Evolutionary conservation across 2,329 filamentous ascomycete genomes (phyloP).

Genomic region (Cercospora citrullina): DNA sequence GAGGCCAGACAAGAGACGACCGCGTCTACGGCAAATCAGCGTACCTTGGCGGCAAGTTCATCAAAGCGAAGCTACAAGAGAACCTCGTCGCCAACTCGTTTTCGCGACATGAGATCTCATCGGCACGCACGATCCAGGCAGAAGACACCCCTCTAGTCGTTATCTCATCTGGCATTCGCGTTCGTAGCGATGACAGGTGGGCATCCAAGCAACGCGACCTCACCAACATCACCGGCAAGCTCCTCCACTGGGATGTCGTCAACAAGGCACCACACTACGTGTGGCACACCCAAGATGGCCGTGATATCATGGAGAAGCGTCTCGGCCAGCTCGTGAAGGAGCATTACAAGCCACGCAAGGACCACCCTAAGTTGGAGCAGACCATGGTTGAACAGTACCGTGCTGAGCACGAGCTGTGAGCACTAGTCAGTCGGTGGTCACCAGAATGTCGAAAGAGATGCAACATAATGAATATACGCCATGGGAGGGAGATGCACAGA

Average conservation of each 20-base stretch:
- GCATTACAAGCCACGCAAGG: conserved; percentile 20
- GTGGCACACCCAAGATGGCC: conserved; percentile 74
- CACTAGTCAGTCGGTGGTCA: not conserved
- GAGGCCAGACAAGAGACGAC: conserved; percentile 76
- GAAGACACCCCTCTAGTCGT: conserved; percentile 74
- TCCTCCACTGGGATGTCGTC: conserved; percentile 84
- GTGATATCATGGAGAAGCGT: conserved; percentile 74
- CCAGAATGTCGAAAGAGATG: not conserved
- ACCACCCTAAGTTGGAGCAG: conserved; percentile 6
- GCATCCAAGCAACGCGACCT: conserved; percentile 81
- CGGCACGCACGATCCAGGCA: conserved; percentile 76
- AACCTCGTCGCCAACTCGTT: conserved; percentile 83
- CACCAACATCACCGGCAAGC: conserved; percentile 73
- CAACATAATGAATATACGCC: not conserved
- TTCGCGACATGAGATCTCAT: conserved; percentile 77
- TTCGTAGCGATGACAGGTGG: conserved; percentile 70
- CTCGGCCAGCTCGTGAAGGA: conserved; percentile 65
- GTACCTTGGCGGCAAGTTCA: conserved; percentile 76
- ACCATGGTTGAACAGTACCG: conserved; percentile 6
- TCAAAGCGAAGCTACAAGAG: conserved; percentile 92
- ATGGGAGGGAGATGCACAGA: not conserved
- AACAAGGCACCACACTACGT: conserved; percentile 81
- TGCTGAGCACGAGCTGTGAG: conserved; percentile 12
- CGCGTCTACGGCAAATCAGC: conserved; percentile 79
- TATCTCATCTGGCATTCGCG: conserved; percentile 75